These are phyloP conservation scores for Vanrija pseudolonga DNA, from an alignment of 1,284 basidiomycete genomes.

Conservation along the genomic window DNA sequence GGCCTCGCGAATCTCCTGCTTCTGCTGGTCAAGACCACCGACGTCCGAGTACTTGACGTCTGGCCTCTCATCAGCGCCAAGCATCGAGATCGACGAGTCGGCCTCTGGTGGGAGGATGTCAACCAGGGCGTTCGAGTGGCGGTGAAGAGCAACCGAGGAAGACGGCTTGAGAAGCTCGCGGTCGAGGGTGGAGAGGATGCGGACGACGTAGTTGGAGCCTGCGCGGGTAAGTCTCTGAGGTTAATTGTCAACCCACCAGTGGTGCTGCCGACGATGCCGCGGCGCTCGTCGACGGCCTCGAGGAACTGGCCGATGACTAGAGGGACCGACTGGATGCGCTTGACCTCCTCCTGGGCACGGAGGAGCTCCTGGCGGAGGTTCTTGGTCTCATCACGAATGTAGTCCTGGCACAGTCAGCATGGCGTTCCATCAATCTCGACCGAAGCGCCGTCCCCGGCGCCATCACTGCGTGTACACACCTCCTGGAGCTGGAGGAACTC, in stretches of 20 bases:
- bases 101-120: constrained; percentile 99
- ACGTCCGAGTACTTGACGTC: constrained; percentile 87
- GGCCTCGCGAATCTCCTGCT: constrained; percentile 98
- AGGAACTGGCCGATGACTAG: constrained; percentile 99
- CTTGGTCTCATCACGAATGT: constrained; percentile 98
- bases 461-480: constrained; percentile 42
- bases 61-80: constrained; percentile 88
- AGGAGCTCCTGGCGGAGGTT: constrained; percentile 97
- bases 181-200: constrained; percentile 95
- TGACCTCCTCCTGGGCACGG: constrained; percentile 98
- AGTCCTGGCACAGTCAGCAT: constrained; percentile 53
- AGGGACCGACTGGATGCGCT: constrained; percentile 97
- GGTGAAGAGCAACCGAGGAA: constrained; percentile 93
- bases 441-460: not conserved
- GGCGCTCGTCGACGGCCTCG: constrained; percentile 96
- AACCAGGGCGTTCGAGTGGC: constrained; percentile 97
- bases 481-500: constrained; percentile 94
- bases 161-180: constrained; percentile 96
- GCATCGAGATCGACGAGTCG: constrained; percentile 93
- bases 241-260: constrained; percentile 57
- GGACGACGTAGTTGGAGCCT: constrained; percentile 94
- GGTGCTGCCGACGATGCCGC: constrained; percentile 95
- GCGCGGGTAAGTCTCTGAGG: not conserved
- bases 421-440: not conserved
- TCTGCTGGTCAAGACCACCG: constrained; percentile 96